These are phyloP conservation scores for Scheffersomyces quercinus DNA, from an alignment of 1,139 yeast species.

Conservation along the genomic window DNA sequence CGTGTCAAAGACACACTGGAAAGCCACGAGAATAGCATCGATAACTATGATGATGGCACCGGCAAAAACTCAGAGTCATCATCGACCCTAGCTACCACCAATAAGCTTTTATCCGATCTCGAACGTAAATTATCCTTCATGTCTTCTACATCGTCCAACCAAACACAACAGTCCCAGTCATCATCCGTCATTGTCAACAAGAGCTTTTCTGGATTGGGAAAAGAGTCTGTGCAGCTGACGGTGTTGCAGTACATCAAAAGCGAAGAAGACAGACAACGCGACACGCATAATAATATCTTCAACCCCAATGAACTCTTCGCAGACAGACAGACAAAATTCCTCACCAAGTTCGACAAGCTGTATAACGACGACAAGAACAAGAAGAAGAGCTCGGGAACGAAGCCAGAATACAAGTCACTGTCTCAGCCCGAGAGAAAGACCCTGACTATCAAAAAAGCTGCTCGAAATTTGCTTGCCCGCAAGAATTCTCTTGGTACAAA, in stretches of 20 bases:
- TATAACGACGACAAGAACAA: conserved; percentile 21
- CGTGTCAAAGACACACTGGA: no score
- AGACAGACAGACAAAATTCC: conserved; percentile 35
- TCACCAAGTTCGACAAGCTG: conserved; percentile 31
- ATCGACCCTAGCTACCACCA: conserved; percentile 21
- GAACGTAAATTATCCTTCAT: conserved; percentile 33
- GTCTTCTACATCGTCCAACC: conserved; percentile 27
- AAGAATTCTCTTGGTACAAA: no score
- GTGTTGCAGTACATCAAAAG: conserved; percentile 32
- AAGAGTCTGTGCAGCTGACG: conserved; percentile 29
- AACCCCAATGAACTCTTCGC: conserved; percentile 38
- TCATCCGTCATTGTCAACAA: conserved; percentile 35
- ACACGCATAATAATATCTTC: conserved; percentile 20
- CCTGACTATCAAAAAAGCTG: neutral
- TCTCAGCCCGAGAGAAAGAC: neutral
- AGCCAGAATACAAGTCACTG: neutral
- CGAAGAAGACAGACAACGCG: conserved; percentile 11
- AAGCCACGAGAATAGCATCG: no score
- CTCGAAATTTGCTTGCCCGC: conserved; percentile 2
- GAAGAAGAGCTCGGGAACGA: conserved; percentile 1
- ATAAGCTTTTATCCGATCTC: conserved; percentile 27
- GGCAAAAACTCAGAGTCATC: no score
- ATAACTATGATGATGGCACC: no score
- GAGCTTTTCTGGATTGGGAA: conserved; percentile 29
- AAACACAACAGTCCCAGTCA: conserved; percentile 24